Percentiles rank a stretch among this genome's conserved stretches.
phyloP scores from a whole-genome alignment of 768 basidiomycete genomes.

The Boletellus sp. region DNA sequence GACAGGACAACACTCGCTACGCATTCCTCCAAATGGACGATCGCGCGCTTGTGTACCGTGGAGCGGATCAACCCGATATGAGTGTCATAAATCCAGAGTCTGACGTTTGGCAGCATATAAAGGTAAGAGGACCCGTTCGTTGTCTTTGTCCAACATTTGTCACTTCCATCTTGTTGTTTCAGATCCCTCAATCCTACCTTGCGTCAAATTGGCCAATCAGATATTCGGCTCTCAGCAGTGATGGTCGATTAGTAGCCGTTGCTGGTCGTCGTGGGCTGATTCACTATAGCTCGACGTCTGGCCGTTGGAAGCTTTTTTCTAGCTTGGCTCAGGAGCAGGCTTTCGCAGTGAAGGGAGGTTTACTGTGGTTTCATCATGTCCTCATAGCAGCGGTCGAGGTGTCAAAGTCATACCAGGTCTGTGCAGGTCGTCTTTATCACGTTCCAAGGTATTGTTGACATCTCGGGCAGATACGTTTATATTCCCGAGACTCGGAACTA shows the following conservation, averaged over 20 bases:
- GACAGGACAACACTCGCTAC: slow-evolving; percentile 92
- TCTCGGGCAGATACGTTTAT: slow-evolving; percentile 72
- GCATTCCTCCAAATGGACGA: slow-evolving; percentile 96
- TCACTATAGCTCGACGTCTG: slow-evolving; percentile 92
- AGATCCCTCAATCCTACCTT: slow-evolving; percentile 90
- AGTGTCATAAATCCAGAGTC: slow-evolving; percentile 97
- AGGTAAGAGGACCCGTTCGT: slow-evolving; percentile 42
- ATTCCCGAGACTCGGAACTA: slow-evolving; percentile 88
- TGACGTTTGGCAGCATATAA: slow-evolving; percentile 97
- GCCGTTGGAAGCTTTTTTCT: slow-evolving; percentile 90
- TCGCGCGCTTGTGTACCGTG: slow-evolving; percentile 86
- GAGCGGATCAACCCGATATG: slow-evolving; percentile 97
- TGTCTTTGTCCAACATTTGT: neutral
- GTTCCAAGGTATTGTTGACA: neutral
- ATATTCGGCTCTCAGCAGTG: slow-evolving; percentile 85
- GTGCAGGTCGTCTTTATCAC: slow-evolving; percentile 12
- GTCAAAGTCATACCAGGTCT: slow-evolving; percentile 71
- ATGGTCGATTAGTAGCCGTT: slow-evolving; percentile 88
- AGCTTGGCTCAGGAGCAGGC: slow-evolving; percentile 81
- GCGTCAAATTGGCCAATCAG: slow-evolving; percentile 91
- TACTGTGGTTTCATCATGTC: slow-evolving; percentile 96
- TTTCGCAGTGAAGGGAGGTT: slow-evolving; percentile 83
- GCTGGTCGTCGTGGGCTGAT: slow-evolving; percentile 88
- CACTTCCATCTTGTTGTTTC: neutral
- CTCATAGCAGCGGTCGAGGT: slow-evolving; percentile 87